Base-by-base conservation (phyloP, 2,329 filamentous ascomycete genomes). In the Coniochaeta sp. region DNA sequence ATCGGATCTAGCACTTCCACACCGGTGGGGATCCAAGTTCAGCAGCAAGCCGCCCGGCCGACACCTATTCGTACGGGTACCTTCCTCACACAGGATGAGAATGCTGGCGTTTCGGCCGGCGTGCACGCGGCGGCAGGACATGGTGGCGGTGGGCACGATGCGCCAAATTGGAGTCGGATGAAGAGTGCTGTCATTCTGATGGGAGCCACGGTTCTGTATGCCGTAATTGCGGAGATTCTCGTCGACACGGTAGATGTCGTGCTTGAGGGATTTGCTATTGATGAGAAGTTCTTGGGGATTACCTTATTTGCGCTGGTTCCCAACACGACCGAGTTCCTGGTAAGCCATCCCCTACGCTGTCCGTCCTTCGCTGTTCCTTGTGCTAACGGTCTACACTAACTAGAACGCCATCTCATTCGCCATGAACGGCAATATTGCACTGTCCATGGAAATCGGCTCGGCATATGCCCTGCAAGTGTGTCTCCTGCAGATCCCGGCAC, bases 381-480 rank as follows among this genome's bases (percentile, higher is more conserved):
- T 55, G n/a, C 64, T 66, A 60, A 65, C 47, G 34, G 38, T 47
- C 24, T 31, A 19, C 16, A 28, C 52, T n/a, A 22, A 47, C 62
- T 43, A 92, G 87, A 99, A 99, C 74, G 95, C 93, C 72, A 99
- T 99, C 62, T 97, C 93, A 0, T 99, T 99, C 72, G 95, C 95
- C 59, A 99, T 99, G 93, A 98, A 99, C 70, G 95, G 95, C 62
- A 99, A 99, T 73, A 98, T 99, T 73, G 95, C 95, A 0, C 79
- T 99, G 19, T 97, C 92, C 40, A 99, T 99, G 95, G 95, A 99
- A 71, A 99, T 99, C 67, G 95, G 95, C 66, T 97, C 93, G 0
- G 93, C 93, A 1, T 99, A 99, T 71, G 95, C 95, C 1, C 80
- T 99, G 50, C 95, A 99, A 74, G 95, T 99, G 57, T 97, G 93